Conservation (phyloP, 2,329 filamentous ascomycete species). For the Colletotrichum aenigma region DNA sequence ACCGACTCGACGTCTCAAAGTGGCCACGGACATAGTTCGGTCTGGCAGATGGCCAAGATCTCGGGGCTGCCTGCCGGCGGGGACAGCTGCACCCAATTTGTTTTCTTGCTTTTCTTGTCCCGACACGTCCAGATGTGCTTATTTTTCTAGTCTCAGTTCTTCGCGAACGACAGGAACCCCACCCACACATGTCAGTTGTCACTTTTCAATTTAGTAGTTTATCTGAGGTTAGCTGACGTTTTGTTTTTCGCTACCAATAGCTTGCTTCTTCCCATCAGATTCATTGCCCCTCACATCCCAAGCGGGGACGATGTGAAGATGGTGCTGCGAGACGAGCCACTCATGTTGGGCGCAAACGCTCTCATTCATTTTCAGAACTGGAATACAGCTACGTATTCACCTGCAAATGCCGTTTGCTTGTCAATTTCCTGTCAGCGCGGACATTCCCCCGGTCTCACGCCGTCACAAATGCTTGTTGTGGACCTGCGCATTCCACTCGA, state of each 20-base stretch:
- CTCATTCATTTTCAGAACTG: neutral
- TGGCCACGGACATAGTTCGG: neutral
- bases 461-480: neutral
- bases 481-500: neutral
- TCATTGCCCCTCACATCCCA: neutral
- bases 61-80: neutral
- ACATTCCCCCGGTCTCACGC: neutral
- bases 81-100: neutral
- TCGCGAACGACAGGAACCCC: neutral
- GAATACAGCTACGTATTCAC: neutral
- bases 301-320: neutral
- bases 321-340: neutral
- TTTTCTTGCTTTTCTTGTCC: neutral
- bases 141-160: neutral
- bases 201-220: neutral
- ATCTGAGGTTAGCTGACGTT: neutral
- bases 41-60: neutral
- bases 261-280: neutral
- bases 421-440: neutral
- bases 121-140: neutral
- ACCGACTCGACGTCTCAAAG: neutral
- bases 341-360: neutral
- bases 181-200: neutral
- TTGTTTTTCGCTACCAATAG: neutral
- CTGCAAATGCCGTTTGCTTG: neutral